Evolutionary conservation across 495 filamentous ascomycete genomes (phyloP).

Genomic region (Podospora conica): DNA sequence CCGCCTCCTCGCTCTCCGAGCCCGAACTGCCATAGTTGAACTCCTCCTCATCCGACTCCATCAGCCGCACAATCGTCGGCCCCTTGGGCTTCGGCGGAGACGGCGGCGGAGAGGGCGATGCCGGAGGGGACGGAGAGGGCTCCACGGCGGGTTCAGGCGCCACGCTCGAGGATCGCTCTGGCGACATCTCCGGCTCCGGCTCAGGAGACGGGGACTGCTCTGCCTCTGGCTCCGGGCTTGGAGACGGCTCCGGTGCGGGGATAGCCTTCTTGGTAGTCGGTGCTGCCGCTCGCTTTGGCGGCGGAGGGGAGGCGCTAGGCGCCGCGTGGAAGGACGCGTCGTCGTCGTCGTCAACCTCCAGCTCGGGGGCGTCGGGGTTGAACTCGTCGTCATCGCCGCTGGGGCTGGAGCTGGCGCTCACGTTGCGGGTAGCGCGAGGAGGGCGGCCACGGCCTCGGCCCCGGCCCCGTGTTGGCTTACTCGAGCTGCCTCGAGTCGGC

Average conservation of each 20-base stretch:
- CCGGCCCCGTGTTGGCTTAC: background rate
- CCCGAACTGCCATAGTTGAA: background rate
- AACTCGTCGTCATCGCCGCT: background rate
- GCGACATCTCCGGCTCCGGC: background rate
- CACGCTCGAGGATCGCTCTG: background rate
- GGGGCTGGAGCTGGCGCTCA: background rate
- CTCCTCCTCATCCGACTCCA: constrained; percentile 19
- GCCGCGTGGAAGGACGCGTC: background rate
- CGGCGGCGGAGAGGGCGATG: constrained; percentile 7
- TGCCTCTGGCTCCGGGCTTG: background rate
- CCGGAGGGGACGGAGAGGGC: background rate
- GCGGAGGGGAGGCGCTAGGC: background rate
- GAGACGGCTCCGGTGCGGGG: background rate
- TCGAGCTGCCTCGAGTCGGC: background rate
- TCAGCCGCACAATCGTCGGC: constrained; percentile 27
- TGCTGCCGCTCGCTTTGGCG: background rate
- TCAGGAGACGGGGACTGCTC: background rate
- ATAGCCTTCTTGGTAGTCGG: background rate
- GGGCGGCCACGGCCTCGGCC: background rate
- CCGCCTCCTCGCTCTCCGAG: background rate
- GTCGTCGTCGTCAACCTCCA: background rate
- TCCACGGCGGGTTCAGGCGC: background rate
- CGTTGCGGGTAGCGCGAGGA: background rate
- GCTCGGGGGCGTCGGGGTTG: background rate
- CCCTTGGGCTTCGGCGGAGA: constrained; percentile 11